These are phyloP conservation scores for Globisporangium recalcitrans DNA, from an alignment of 352 stramenopile genomes.

Conservation along the genomic window DNA sequence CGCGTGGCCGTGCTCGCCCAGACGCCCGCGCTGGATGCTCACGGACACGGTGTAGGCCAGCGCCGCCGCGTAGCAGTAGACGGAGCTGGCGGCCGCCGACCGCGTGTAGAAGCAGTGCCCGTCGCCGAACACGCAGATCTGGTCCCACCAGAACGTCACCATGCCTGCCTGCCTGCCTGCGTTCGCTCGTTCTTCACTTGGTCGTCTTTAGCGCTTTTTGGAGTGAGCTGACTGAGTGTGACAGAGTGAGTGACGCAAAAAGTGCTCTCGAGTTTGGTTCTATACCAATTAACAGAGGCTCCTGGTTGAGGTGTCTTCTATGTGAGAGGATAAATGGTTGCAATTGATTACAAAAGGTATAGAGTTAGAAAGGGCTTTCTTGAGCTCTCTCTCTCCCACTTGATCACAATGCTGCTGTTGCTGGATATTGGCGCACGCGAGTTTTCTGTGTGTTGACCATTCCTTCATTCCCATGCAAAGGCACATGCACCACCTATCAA, in stretches of 20 bases:
- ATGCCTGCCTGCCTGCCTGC: too few species aligned
- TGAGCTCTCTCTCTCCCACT: too few species aligned
- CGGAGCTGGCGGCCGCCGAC: conserved; percentile 50
- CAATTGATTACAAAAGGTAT: not conserved
- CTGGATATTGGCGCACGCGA: too few species aligned
- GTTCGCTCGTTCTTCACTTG: not conserved
- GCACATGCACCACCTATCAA: too few species aligned
- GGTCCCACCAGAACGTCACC: conserved; percentile 12
- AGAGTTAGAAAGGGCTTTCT: not conserved
- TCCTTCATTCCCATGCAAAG: too few species aligned
- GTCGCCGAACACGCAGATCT: conserved; percentile 71
- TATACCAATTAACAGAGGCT: not conserved
- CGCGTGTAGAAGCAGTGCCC: conserved; percentile 77
- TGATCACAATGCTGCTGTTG: too few species aligned
- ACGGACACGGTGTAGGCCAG: conserved; percentile 71
- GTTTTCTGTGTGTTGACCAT: too few species aligned
- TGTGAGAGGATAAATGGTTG: not conserved
- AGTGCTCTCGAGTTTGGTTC: not conserved
- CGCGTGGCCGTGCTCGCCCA: conserved; percentile 78
- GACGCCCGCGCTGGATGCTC: conserved; percentile 59
- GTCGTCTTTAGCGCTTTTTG: not conserved
- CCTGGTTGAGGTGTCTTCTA: not conserved
- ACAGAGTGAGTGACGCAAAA: not conserved
- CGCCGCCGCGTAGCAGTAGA: conserved; percentile 63
- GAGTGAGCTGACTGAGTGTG: too few species aligned